Base-by-base conservation (phyloP, 1,284 basidiomycete species). In the Boletus semigastroideus region DNA sequence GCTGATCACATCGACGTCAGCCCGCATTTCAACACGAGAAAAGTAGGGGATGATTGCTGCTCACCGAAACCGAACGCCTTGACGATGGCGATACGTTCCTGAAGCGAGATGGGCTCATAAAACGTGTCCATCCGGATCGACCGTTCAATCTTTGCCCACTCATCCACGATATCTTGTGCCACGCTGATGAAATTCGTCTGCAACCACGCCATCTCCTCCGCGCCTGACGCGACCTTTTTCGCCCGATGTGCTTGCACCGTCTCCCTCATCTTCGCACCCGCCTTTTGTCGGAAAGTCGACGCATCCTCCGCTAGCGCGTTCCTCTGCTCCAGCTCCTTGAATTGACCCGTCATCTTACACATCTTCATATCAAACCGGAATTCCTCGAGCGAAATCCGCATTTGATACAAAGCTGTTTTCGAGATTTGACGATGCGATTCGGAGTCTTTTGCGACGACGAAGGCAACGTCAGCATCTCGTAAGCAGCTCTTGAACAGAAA, bases 61-160 rank as follows among this genome's bases (percentile, higher is more conserved):
- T 69, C 54, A 76, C 75, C 52, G 47, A 76, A 76, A 11, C 60
- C 55, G 16, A 78, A 58, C 0, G 76, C 73, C 33, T 69, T 69
- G 41, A 80, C 69, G n/a, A 82, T 70, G 16, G 66, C 69, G 20
- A 63, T 67, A 19, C 63, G 66, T 58, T 83, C 81, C 7, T 76
- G 64, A 14, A 72, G 56, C 3, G 75, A 74, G 6, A 82, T 61
- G 0, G 72, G 68, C 38, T 68, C 49, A 43, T 81, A 80, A 48
- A 74, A 71, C 2, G 64, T 69, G 37, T 69, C 70, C 27, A 43
- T 47, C 8, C 60, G 50, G 25, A 78, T 57, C 22, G 71, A 65
- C 2, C 42, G 39, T 50, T 65, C 62, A 4, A 78, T 57, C 2
- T 61, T 57, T 12, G 41, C 42, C 66, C 76, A 78, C 38, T 76